Evolutionary conservation across 1,284 basidiomycete species (phyloP), one percentile per base, ranked within the genome.

Genomic region (Stygiomarasmius scandens): DNA sequence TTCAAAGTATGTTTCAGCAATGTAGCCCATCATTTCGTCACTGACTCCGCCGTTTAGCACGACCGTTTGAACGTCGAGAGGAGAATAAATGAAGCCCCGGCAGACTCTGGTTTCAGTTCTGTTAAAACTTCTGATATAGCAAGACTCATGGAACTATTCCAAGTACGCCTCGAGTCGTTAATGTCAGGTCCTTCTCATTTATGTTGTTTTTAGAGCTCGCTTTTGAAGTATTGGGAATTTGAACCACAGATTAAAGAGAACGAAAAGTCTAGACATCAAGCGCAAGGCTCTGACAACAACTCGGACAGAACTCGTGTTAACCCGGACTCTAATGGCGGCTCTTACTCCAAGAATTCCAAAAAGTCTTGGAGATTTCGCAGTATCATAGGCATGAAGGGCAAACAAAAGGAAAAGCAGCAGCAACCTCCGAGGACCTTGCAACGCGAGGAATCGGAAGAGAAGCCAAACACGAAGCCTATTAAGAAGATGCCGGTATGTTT

Each of bases 101-200:
- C 67, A 6, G 71, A 73, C 1, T 72, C 70, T 19, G 66, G 71
- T 19, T 65, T 71, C 50, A 69, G 71, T 10, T 75, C 77, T 48
- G 82, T 92, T 56, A 84, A 82, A 67, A 90, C 90, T 1, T 88
- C 88, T 62, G 92, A 93, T 65, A 77, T 93, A 48, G 89, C 91
- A 2, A 80, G 89, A n/a, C 74, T 93, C 12, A 88, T 93, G 86
- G 92, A 93, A 66, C 72, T 92, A 1, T 92, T 93, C 68, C 90
- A 91, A 71, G 88, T 81, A 61, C 49, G 67, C n/a, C 14, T 6
- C 22, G 5, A 8, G 20, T 32, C 50, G 25, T 5, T 57, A 53
- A 16, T 36, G 36, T 60, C 24, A 56, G 46, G 46, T 41, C 54
- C 11, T 41, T 50, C 49, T 34, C 59, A 43, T 51, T 57, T 55